Conservation (phyloP, 2,329 filamentous ascomycete species). For the Ramichloridium luteum region DNA sequence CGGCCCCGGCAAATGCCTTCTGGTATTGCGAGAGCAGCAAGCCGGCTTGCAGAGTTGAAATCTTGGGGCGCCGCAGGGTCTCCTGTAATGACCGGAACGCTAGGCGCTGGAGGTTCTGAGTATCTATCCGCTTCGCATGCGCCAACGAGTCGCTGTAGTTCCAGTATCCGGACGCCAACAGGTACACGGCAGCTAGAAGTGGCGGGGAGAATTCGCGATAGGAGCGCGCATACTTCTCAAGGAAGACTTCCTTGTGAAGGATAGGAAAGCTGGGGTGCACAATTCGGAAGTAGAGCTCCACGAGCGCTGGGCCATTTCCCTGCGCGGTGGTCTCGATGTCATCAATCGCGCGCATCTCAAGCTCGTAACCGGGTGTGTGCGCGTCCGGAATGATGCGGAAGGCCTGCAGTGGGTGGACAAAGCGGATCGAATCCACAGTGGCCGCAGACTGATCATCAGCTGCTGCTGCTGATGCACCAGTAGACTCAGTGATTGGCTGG, state of each 20-base stretch:
- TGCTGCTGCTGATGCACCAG: no score
- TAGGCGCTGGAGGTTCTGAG: conserved; percentile 22
- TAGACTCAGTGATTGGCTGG: conserved; percentile 1
- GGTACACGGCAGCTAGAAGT: conserved; percentile 48
- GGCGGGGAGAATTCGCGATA: conserved; percentile 48
- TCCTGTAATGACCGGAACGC: conserved; percentile 28
- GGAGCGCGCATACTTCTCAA: conserved; percentile 48
- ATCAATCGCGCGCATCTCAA: conserved; percentile 42
- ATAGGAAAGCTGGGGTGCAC: conserved; percentile 49
- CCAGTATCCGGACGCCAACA: conserved; percentile 52
- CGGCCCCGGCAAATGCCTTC: conserved; percentile 19
- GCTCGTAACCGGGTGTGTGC: conserved; percentile 14
- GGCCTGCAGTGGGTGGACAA: conserved; percentile 62
- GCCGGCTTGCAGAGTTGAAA: conserved; percentile 30
- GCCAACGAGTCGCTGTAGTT: conserved; percentile 44
- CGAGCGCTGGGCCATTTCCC: conserved; percentile 56
- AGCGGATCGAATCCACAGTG: conserved; percentile 37
- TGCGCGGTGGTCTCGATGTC: conserved; percentile 58
- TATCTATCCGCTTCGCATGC: conserved; percentile 31
- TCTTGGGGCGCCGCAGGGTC: conserved; percentile 28
- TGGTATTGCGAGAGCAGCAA: conserved; percentile 27
- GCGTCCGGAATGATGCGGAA: conserved; percentile 57
- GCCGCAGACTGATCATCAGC: not conserved
- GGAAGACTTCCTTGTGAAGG: conserved; percentile 48
- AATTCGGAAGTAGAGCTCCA: conserved; percentile 61